phyloP scores from a whole-genome alignment of 495 filamentous ascomycete genomes.

The Hyaloscypha bicolor region DNA sequence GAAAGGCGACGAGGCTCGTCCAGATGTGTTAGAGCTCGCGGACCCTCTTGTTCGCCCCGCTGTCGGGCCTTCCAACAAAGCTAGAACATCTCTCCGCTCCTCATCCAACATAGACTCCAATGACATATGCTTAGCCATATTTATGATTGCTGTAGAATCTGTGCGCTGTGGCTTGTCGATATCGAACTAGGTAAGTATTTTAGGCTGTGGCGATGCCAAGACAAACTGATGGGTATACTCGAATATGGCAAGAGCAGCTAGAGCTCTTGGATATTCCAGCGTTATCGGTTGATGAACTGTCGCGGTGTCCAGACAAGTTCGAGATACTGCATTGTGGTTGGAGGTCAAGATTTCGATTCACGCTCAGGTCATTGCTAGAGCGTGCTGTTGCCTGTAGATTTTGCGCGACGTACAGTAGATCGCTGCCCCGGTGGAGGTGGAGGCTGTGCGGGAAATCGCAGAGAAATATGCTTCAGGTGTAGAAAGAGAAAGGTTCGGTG shows the following conservation, averaged over 20 bases:
- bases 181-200: not conserved
- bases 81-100: constrained; percentile 70
- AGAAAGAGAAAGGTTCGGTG: constrained; percentile 3
- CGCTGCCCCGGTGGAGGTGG: not conserved
- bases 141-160: constrained; percentile 3
- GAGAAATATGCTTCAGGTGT: not conserved
- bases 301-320: constrained; percentile 26
- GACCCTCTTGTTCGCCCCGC: constrained; percentile 38
- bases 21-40: constrained; percentile 37
- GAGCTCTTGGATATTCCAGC: not conserved
- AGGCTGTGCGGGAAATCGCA: not conserved
- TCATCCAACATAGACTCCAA: constrained; percentile 73
- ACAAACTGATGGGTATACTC: constrained; percentile 5
- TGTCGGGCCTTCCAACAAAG: constrained; percentile 54
- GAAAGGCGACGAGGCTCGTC: constrained; percentile 47
- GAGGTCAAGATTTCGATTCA: constrained; percentile 8
- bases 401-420: not conserved
- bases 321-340: constrained; percentile 34
- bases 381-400: constrained; percentile 10
- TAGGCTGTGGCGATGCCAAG: constrained; percentile 14
- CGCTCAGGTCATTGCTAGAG: constrained; percentile 31
- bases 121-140: constrained; percentile 47
- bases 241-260: constrained; percentile 18
- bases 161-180: not conserved
- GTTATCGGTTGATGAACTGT: constrained; percentile 35